Base-by-base conservation (phyloP, 106 monocot genomes). In the Acanthochlamys bracteata region DNA sequence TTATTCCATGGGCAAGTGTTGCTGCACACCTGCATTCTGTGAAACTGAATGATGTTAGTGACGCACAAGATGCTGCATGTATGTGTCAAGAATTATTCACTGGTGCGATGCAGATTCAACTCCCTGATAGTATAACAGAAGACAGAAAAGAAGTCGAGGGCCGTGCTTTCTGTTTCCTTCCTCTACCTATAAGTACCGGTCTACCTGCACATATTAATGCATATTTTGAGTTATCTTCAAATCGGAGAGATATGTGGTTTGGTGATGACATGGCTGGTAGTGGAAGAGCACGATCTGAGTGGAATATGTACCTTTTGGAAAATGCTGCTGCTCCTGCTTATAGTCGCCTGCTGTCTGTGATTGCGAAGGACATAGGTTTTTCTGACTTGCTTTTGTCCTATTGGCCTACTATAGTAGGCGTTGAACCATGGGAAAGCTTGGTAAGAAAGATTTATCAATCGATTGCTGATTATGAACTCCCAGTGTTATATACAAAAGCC, bases 211-310 rank as follows among this genome's bases (percentile, higher is more conserved):
- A 98, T 77, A 57, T 92, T 26, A 98, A 98, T 69, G 98, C 98
- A 63, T 92, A 98, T 77, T 98, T 98, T 67, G 98, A 98, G 72
- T 75, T 98, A 73, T 98, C 98, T 58, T 85, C 92, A 15, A 98
- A 98, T 76, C 73, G 98, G 67, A 83, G 98, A 70, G 98, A 98
- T 75, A 88, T 98, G 55, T 98, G 98, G 98, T 82, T 88, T 78
- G 98, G 98, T 60, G 75, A 92, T 73, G 98, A 98, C 80, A 98
- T 98, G 98, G 75, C 85, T 55, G 98, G 98, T 40, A 92, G 88
- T 65, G 98, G 98, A 63, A 88, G 73, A 81, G 65, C 75, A 62
- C 82, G 92, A 45, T 91, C 98, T 60, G 98, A 98, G 59, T 98
- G 98, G 92, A 98, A 98, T 59, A 73, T 76, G 42, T 86, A 77